Base-by-base conservation (phyloP, 257 asterid species). In the Pogostemon cablin region DNA sequence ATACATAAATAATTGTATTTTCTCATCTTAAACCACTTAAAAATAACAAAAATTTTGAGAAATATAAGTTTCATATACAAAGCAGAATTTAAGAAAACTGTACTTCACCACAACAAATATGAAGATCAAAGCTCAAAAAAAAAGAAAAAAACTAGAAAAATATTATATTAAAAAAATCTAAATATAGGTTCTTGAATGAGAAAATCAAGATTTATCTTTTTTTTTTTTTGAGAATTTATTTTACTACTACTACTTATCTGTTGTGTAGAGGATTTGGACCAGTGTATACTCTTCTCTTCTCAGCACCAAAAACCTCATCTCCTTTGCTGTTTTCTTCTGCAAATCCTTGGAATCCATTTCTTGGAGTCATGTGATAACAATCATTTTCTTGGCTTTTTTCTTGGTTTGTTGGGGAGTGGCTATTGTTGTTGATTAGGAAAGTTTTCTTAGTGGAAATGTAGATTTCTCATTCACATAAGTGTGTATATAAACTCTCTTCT, bases 201-300 rank as follows among this genome's bases (percentile, higher is more conserved):
- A 77, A 69, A 83, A 84, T 77, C 78, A 82, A 87, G 84, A 67
- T 41, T 57, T 20, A 47, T 48, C n/a, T n/a, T n/a, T n/a, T 75
- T 67, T 72, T 67, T 46, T 15, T 11, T 65, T 65, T 38, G 1
- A 25, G 9, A 40, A 42, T 9, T 37, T 37, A 34, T 62, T 42
- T 3, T 10, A 38, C 6, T 56, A 63, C 54, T 10, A 59, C 60
- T 72, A 78, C 87, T 89, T 82, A 91, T 86, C 93, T 87, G 88
- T 92, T 92, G 88, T 89, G 98, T 47, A 92, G 88, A 82, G 98
- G 98, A 82, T 92, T 89, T 55, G 98, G 90, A 50, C 98, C 98
- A 10, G 96, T 84, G 75, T 86, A 84, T 42, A 92, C 98, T 83
- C 86, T 86, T 52, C 98, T 89, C 87, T 81, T 87, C 42, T 87